Percentiles rank a stretch among this genome's conserved stretches.
Conservation (phyloP, 805 yeast species). For the Limtongia smithiae region DNA sequence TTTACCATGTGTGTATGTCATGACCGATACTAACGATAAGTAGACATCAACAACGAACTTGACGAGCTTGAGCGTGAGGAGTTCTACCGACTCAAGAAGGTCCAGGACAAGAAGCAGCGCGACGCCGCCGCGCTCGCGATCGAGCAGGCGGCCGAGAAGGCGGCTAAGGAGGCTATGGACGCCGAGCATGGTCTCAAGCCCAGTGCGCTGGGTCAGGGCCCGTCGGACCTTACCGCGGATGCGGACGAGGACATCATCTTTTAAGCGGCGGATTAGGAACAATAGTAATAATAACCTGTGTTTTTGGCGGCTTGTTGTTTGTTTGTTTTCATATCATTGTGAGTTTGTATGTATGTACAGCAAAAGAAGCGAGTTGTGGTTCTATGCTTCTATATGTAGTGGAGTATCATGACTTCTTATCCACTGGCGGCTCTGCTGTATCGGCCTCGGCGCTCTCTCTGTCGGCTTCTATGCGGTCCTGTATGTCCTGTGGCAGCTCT, state of each 20-base stretch:
- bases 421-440: too few relatives aligned
- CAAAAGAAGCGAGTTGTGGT: not conserved
- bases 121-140: constrained; percentile 64
- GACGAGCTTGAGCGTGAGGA: constrained; percentile 98
- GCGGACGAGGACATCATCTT: constrained; percentile 45
- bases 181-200: constrained; percentile 36
- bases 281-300: too few relatives aligned
- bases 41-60: constrained; percentile 86
- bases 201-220: constrained; percentile 33
- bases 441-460: constrained; percentile 6
- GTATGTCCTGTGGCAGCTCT: constrained; percentile 47
- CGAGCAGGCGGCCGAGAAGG: constrained; percentile 31
- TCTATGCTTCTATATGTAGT: not conserved
- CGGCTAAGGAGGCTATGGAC: constrained; percentile 28
- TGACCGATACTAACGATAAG: constrained; percentile 6
- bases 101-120: constrained; percentile 87
- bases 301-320: too few relatives aligned
- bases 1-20: not conserved
- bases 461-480: constrained; percentile 19
- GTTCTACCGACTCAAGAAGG: constrained; percentile 92
- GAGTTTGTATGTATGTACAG: not conserved
- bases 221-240: constrained; percentile 40
- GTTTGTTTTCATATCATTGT: not conserved
- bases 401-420: not conserved
- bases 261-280: too few relatives aligned